Evolutionary conservation across 2,329 filamentous ascomycete genomes (phyloP), one percentile per base, ranked within the genome.

Genomic region (Didymella exigua): DNA sequence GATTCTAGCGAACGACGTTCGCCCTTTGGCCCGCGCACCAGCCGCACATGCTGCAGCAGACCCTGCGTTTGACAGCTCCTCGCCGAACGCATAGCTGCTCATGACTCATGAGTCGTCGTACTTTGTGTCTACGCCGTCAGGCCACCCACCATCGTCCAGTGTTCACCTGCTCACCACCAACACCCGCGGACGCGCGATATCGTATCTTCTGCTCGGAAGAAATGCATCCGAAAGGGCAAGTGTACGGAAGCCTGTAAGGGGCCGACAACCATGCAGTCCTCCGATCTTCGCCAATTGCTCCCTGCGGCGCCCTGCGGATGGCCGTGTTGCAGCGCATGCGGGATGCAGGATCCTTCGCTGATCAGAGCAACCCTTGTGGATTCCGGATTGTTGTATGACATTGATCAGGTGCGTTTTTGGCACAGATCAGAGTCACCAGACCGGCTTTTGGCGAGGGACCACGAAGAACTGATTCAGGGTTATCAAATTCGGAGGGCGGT

Each of bases 1-100:
- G 52, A 49, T 49, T 41, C 21, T 46, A 49, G 52, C 41, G 52
- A 55, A 55, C 52, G 52, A 55, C 52, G 52, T 55, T 55, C 52
- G 29, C 45, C 34, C 45, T 41, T 18, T 24, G 40, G 45, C 51
- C 27, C 51, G 33, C 18, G 31, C 51, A 40, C 45, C 51, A n/a
- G 33, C 49, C 44, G 8, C 18, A 6, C 27, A 14, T 18, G 31
- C 11, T 41, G 49, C 41, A 44, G 49, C 43, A 16, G 49, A 42
- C 49, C 49, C 49, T 53, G 49, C 49, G 16, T 47, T 11, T 38
- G 43, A 37, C 49, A 53, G 30, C 27, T 53, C 19, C 5, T 34
- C 16, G 30, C 30, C 8, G n/a, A n/a, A n/a, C n/a, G n/a, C n/a
- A n/a, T n/a, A n/a, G n/a, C n/a, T n/a, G n/a, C n/a, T n/a, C n/a